Base-by-base conservation (phyloP, 306 rosid species). In the Medicago arabica region DNA sequence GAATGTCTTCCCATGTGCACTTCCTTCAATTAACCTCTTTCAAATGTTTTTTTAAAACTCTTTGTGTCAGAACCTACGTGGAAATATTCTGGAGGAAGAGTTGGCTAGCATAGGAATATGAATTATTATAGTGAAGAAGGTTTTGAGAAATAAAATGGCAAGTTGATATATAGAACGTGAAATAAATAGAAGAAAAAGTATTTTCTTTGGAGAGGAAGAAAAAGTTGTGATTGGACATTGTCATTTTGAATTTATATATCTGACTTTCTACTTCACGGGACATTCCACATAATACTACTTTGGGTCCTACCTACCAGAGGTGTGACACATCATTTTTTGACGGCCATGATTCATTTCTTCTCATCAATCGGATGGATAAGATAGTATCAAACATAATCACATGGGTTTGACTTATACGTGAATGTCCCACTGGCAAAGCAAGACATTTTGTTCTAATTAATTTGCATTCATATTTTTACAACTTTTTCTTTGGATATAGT, bases 1-100 rank as follows among this genome's bases (percentile, higher is more conserved):
- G 98, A 88, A 83, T 94, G 97, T 67, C 98, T 94, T 85, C 97
- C 97, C 98, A 91, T 94, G 86, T 81, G 88, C 80, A 72, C 73
- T 78, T 53, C 38, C 71, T 36, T 43, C 39, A 41, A 53, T 66
- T 67, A 67, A 39, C 70, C 76, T 12, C 71, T 75, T 77, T 82
- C 77, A 81, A 66, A 41, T 65, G 70, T 41, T 65, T 41, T 39
- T 65, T 65, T 61, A 6, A 18, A 34, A 41, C 18, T 17, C 34
- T 8, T 13, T 13, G 67, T 61, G 67, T 61, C 67, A 61, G 67
- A 61, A 61, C 61, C 31, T 9, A 55, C 61, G 28, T 55, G 61
- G 61, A 55, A 18, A 55, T 54, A 54, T 55, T 7, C 2, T 4
- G 13, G 5, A 55, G 57, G 57, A 50, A 50, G 21, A 15, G 8